Evolutionary conservation across 768 basidiomycete species (phyloP), one percentile per base, ranked within the genome.

Genomic region (Chalciporus piperatus): DNA sequence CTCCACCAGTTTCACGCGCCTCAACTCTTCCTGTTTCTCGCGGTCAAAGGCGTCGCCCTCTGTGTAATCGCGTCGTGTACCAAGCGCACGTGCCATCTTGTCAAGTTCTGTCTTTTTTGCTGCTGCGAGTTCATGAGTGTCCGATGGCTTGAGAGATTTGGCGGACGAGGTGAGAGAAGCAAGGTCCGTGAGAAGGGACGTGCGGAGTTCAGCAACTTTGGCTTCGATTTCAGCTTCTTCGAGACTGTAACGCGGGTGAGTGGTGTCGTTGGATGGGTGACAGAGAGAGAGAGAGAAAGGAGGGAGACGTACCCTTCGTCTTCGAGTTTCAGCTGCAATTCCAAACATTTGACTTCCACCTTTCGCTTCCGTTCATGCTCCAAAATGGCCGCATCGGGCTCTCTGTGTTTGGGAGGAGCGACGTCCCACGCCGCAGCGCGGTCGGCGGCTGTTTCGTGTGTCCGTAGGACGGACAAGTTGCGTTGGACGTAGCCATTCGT

Each of bases 351-450:
- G 1, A 97, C 81, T 61, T 99, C 97, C 0, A 98, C 88, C 67
- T 91, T 87, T 58, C 97, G 79, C 70, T 94, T 96, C 56, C 85
- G 79, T 71, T 99, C 97, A 63, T 99, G 97, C 54, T 98, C 97
- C 54, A 99, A 73, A 55, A 99, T 99, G 37, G 80, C 92, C 62
- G 85, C 79, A 66, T 99, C 97, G 0, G 97, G 95, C 57, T 92
- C 89, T 38, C 96, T 80, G 69, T 97, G 90, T 55, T 89, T 88
- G 32, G 92, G 92, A 23, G 91, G 90, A 10, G 85, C 79, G 41
- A 80, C 74, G 54, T 87, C 85, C 82, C 90, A 93, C 30, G 89
- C 85, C 85, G 78, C 81, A 9, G 83, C 80, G 55, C 84, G 79
- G 59, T 89, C 88, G 62, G 84, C 74, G 56, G 83, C 72, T 0